These are phyloP conservation scores for Microstegium vimineum DNA, from an alignment of 176 grass and related monocot species.

Conservation along the genomic window DNA sequence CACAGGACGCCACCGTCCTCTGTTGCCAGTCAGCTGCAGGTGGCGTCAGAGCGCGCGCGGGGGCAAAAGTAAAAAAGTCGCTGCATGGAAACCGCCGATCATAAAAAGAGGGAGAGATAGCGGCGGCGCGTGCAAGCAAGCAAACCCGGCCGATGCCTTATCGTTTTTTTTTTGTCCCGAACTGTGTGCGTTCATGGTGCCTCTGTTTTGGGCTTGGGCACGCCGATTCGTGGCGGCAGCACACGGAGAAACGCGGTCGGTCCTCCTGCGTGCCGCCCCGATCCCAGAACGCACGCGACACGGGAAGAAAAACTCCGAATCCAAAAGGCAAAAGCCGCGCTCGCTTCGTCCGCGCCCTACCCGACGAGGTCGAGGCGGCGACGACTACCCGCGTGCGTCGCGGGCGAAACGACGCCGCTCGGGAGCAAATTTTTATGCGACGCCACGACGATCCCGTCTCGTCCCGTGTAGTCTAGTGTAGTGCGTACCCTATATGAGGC, in stretches of 20 bases:
- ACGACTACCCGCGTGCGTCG: background rate
- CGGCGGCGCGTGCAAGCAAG: background rate
- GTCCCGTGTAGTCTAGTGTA: too few relatives aligned
- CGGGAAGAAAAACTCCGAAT: background rate
- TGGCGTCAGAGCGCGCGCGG: too few relatives aligned
- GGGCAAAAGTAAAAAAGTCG: too few relatives aligned
- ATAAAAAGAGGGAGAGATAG: background rate
- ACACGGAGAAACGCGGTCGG: background rate
- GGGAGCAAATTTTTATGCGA: background rate
- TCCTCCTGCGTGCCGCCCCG: too few relatives aligned
- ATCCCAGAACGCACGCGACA: background rate
- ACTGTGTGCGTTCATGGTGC: background rate
- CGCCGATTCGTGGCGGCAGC: background rate
- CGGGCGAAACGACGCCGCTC: conserved; percentile 24
- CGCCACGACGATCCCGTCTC: background rate
- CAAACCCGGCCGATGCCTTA: background rate
- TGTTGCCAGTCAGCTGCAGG: too few relatives aligned
- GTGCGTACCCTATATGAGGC: too few relatives aligned
- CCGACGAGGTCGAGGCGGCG: background rate
- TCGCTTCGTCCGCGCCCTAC: too few relatives aligned
- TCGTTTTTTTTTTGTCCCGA: too few relatives aligned
- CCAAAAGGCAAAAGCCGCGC: background rate
- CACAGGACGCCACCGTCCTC: too few relatives aligned
- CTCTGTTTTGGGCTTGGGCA: background rate
- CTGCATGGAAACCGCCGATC: background rate